phyloP scores from a whole-genome alignment of 345 rosid species.

The Bruguiera gymnorhiza region DNA sequence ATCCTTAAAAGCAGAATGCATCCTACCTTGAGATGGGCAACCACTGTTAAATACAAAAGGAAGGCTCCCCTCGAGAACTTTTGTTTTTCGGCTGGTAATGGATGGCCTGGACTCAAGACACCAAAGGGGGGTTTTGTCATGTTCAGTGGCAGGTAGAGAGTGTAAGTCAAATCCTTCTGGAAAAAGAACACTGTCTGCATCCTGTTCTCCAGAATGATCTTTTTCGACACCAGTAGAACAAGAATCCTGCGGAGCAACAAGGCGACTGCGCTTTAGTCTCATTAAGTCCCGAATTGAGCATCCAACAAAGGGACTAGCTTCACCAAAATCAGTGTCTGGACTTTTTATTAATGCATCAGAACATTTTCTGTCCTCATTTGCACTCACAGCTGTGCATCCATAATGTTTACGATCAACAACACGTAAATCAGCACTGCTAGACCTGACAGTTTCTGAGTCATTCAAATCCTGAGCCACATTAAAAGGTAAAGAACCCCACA shows the following conservation, averaged over 20 bases:
- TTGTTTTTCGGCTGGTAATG: slow-evolving; percentile 7
- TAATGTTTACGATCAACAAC: slow-evolving; percentile 29
- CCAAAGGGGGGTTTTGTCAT: slow-evolving; percentile 14
- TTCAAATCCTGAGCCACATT: slow-evolving; percentile 29
- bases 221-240: slow-evolving; percentile 34
- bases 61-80: slow-evolving; percentile 10
- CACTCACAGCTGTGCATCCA: slow-evolving; percentile 13
- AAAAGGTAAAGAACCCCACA: slow-evolving; percentile 76
- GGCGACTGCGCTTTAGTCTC: slow-evolving; percentile 66
- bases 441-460: slow-evolving; percentile 26
- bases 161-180: slow-evolving; percentile 32
- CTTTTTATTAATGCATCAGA: slow-evolving; percentile 26
- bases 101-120: slow-evolving; percentile 8
- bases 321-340: slow-evolving; percentile 30
- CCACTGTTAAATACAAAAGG: slow-evolving; percentile 5
- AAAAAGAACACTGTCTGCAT: slow-evolving; percentile 13
- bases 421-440: slow-evolving; percentile 24
- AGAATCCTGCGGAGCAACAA: slow-evolving; percentile 37
- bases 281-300: slow-evolving; percentile 81
- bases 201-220: slow-evolving; percentile 25
- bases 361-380: slow-evolving; percentile 31
- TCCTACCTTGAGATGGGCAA: slow-evolving; percentile 5
- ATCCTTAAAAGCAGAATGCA: slow-evolving; percentile 5
- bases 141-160: slow-evolving; percentile 16
- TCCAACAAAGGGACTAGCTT: slow-evolving; percentile 35